Base-by-base conservation (phyloP, 2,329 filamentous ascomycete species). In the Xylaria sp. region DNA sequence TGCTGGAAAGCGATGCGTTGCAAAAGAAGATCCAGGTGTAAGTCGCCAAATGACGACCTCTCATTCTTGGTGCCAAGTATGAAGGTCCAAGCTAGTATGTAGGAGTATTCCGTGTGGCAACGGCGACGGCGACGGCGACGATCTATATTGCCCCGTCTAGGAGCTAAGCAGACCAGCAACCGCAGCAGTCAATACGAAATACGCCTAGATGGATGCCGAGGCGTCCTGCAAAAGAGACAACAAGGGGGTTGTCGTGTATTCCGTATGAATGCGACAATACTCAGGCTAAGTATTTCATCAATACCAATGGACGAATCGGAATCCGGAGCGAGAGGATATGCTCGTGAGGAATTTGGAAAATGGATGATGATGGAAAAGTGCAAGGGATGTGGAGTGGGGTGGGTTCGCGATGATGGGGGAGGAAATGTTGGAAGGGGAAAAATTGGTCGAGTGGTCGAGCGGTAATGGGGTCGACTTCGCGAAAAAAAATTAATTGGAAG, bases 221-320 rank as follows among this genome's bases (percentile, higher is more conserved):
- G 37, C 39, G 5, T 30, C 48, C 30, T 52, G 13, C 18, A 50
- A 47, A 10, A 48, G n/a, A 11, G 23, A 6, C 13, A 48, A n/a
- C 8, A 23, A 11, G 34, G n/a, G 35, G 18, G 48, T 18, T 49
- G 23, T 30, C 23, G 23, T 30, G 23, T n/a, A 54, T 37, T 18
- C 16, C 11, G 8, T n/a, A 54, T 37, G 30, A 16, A 47, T 49
- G 50, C 46, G 44, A 55, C 54, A 35, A 48, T 51, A 51, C 30
- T 23, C n/a, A 51, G n/a, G 16, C 42, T 46, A 19, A 16, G 48
- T 50, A 50, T 50, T 23, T 19, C 19, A 30, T 34, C 19, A 35
- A n/a, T 35, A n/a, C 23, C 9, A 23, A 13, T 61, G 59, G 59
- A 55, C 59, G 61, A 65, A 63, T 61, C 47, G 50, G 56, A 49